phyloP scores from a whole-genome alignment of 2,329 filamentous ascomycete genomes.

The Lasiodiplodia gonubiensis region DNA sequence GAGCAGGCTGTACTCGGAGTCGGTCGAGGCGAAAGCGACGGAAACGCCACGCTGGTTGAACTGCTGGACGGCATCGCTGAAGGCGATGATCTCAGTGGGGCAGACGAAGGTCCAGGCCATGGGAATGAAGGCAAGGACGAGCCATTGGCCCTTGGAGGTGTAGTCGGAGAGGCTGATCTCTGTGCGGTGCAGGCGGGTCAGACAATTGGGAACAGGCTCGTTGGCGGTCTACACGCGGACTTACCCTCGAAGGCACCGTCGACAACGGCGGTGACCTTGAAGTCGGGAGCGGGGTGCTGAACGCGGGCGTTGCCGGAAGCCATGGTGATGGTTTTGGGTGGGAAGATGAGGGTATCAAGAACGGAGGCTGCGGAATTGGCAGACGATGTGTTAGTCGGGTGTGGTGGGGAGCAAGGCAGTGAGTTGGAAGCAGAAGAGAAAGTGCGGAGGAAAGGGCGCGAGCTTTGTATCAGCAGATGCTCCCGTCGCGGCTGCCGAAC shows the following conservation, averaged over 20 bases:
- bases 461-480: conserved; percentile 38
- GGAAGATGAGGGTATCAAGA: conserved; percentile 7
- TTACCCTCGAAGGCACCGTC: conserved; percentile 50
- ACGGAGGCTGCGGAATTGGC: conserved; percentile 7
- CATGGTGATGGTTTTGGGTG: conserved; percentile 34
- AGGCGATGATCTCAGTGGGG: conserved; percentile 70
- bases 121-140: conserved; percentile 70
- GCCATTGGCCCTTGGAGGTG: conserved; percentile 58
- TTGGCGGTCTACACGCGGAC: conserved; percentile 5
- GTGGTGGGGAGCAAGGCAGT: conserved; percentile 1
- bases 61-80: conserved; percentile 65
- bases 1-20: conserved; percentile 63
- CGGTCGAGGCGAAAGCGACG: conserved; percentile 67
- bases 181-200: conserved; percentile 31
- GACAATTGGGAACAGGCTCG: background rate
- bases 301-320: conserved; percentile 46
- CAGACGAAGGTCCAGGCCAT: conserved; percentile 73
- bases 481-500: conserved; percentile 21
- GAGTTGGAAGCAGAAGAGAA: conserved; percentile 15
- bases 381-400: conserved; percentile 10
- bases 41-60: conserved; percentile 65
- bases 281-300: conserved; percentile 48
- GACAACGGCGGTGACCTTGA: conserved; percentile 47
- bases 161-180: conserved; percentile 48
- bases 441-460: conserved; percentile 14